Evolutionary conservation across 805 yeast genomes (phyloP).

Genomic region (Debaryomyces prosopidis): DNA sequence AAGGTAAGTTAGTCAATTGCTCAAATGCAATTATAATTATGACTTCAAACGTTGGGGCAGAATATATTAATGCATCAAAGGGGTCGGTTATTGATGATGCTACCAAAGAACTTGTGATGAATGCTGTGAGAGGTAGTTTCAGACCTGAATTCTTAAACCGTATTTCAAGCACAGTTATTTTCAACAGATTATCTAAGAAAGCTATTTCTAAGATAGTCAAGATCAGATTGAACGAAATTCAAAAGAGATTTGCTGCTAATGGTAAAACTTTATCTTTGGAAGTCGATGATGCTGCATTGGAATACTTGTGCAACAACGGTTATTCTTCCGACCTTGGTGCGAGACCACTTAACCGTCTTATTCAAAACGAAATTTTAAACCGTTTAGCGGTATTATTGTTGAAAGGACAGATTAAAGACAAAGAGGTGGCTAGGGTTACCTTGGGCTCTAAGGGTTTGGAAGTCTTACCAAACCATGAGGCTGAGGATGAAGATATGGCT

Average conservation of each 20-base stretch:
- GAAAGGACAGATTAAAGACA: constrained; percentile 83
- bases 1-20: constrained; percentile 91
- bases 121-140: constrained; percentile 82
- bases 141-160: constrained; percentile 97
- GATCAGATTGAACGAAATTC: constrained; percentile 81
- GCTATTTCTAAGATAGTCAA: constrained; percentile 91
- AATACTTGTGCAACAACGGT: constrained; percentile 81
- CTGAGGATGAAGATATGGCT: constrained; percentile 47
- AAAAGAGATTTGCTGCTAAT: constrained; percentile 78
- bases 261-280: constrained; percentile 76
- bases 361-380: constrained; percentile 85
- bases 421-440: constrained; percentile 76
- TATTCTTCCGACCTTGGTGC: constrained; percentile 96
- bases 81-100: constrained; percentile 64
- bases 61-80: constrained; percentile 69
- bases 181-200: constrained; percentile 87
- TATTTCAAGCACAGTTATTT: constrained; percentile 88
- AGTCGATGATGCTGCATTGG: constrained; percentile 74
- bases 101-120: constrained; percentile 79
- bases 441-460: constrained; percentile 63
- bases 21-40: constrained; percentile 89
- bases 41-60: constrained; percentile 98
- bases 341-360: constrained; percentile 89
- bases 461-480: constrained; percentile 85
- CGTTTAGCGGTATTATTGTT: constrained; percentile 85